Evolutionary conservation across 257 asterid genomes (phyloP).

Genomic region (Penstemon eatonii): DNA sequence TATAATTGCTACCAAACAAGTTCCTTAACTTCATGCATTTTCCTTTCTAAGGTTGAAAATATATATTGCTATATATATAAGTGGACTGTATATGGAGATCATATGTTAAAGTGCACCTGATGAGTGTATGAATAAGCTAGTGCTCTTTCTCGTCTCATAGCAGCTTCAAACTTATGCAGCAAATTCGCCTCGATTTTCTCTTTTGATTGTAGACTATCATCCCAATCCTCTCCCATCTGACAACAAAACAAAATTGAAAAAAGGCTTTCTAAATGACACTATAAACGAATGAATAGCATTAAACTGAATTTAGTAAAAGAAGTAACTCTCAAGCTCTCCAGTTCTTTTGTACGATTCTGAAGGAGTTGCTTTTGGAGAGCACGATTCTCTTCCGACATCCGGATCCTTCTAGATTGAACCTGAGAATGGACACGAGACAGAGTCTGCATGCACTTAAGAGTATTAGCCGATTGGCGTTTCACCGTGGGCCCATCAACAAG

Average conservation of each 20-base stretch:
- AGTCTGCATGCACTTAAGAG: slow-evolving; percentile 86
- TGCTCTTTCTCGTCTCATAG: slow-evolving; percentile 92
- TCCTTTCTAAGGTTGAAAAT: too few relatives aligned
- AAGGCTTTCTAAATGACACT: slow-evolving; percentile 11
- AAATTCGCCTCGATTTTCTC: slow-evolving; percentile 76
- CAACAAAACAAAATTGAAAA: slow-evolving; percentile 23
- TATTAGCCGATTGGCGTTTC: slow-evolving; percentile 78
- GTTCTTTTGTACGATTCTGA: slow-evolving; percentile 83
- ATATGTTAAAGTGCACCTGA: slow-evolving; percentile 55
- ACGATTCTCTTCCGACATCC: slow-evolving; percentile 85
- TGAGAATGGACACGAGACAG: slow-evolving; percentile 86
- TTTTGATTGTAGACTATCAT: slow-evolving; percentile 75
- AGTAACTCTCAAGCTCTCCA: slow-evolving; percentile 76
- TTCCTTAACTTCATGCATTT: not conserved
- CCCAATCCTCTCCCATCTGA: slow-evolving; percentile 96
- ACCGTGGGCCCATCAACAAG: slow-evolving; percentile 86
- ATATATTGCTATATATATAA: too few relatives aligned
- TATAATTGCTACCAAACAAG: too few relatives aligned
- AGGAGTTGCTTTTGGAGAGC: slow-evolving; percentile 87
- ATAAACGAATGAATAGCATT: not conserved
- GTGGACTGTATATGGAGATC: slow-evolving; percentile 8
- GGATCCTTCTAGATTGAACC: slow-evolving; percentile 74
- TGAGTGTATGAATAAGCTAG: slow-evolving; percentile 91
- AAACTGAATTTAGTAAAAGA: slow-evolving; percentile 21
- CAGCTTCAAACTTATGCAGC: slow-evolving; percentile 81